Evolutionary conservation across 2,329 filamentous ascomycete species (phyloP).

Genomic region (Periglandula ipomoeae): DNA sequence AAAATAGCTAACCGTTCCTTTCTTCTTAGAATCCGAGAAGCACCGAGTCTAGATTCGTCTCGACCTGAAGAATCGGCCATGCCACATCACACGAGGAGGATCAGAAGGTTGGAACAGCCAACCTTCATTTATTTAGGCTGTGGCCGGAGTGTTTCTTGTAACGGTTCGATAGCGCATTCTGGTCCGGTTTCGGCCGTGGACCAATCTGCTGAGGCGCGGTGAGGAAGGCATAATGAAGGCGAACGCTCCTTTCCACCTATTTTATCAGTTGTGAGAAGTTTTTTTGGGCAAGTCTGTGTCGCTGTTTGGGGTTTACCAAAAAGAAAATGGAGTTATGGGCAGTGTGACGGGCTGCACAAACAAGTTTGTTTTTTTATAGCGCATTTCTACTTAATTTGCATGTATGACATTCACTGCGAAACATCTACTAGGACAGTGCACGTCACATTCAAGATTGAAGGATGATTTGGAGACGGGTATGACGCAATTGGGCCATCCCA

Average conservation of each 20-base stretch:
- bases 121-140: neutral
- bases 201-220: neutral
- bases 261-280: neutral
- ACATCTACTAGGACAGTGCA: neutral
- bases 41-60: slow-evolving; percentile 26
- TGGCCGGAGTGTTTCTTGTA: neutral
- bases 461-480: neutral
- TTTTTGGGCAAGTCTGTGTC: neutral
- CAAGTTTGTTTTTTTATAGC: neutral
- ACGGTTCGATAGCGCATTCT: neutral
- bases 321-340: slow-evolving; percentile 3
- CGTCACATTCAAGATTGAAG: neutral
- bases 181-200: neutral
- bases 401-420: neutral
- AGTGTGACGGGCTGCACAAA: slow-evolving; percentile 1
- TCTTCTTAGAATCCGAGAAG: slow-evolving; percentile 33
- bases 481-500: neutral
- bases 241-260: neutral
- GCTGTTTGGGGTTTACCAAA: neutral
- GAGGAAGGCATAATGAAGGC: neutral
- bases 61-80: neutral
- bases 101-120: neutral
- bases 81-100: neutral
- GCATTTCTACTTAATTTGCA: neutral
- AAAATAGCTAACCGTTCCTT: slow-evolving; percentile 18